Base-by-base conservation (phyloP, 352 stramenopile genomes). In the Peronospora belbahrii region DNA sequence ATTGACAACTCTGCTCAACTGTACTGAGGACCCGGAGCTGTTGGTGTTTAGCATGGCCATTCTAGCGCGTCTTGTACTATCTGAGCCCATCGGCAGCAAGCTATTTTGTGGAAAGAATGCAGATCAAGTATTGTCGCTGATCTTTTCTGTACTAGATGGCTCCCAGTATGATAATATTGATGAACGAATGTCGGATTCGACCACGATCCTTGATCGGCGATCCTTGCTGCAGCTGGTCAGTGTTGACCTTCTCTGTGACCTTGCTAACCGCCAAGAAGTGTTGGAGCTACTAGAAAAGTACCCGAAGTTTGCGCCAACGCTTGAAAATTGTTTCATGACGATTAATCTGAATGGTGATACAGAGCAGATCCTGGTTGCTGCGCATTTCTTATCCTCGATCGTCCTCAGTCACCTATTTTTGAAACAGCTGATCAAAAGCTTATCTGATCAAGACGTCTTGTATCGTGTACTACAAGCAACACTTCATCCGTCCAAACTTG, bases 81-180 rank as follows among this genome's bases (percentile, higher is more conserved):
- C 55, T 10, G 77, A 92, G 36, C 65, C 77, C 4, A 67, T 92
- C n/a, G 80, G 77, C 7, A 75, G 61, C 23, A 92, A 89, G 39
- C 58, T 92, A 1, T 92, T 92, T 22, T 85, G 77, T 35, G 56
- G 69, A 6, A 92, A 92, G 55, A 92, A 92, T 38, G 70, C 86
- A 23, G 65, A 83, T 9, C 75, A 92, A 22, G 73, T 74, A 11
- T 63, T 88, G 25, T 65, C 70, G n/a, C 65, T 92, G 11, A 55
- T 85, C 1, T 84, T 86, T 62, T 83, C 74, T 0, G 69, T 92
- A 22, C 44, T 92, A 0, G 70, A 85, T 22, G 74, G 64, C 5
- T 79, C 72, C 13, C 79, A 65, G 47, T 58, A 73, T 30, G 59
- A 62, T 15, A 53, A 40, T 42, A 18, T 34, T 2, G 51, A 64